A percentile compares a stretch with the other conserved stretches of the same genome.
Evolutionary conservation across 306 rosid species (phyloP).

Genomic region (Crataegus laevigata): DNA sequence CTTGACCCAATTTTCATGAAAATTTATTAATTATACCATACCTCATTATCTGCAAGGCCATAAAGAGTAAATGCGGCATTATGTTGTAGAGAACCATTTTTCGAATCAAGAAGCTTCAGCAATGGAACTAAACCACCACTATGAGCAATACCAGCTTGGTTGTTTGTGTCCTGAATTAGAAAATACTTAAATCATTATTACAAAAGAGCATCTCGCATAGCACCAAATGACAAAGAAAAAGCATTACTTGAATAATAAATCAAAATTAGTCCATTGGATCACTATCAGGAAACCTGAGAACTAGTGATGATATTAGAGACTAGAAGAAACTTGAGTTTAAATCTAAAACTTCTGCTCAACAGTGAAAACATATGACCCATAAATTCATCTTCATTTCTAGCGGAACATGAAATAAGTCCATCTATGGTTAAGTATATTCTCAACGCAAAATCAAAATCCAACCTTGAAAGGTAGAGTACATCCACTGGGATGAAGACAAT

Average conservation of each 20-base stretch:
- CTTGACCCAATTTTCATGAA: conserved; percentile 7
- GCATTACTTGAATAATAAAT: background rate
- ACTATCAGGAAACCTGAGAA: background rate
- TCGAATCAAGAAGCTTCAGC: conserved; percentile 94
- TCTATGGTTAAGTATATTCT: background rate
- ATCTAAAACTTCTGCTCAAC: background rate
- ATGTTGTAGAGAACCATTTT: conserved; percentile 97
- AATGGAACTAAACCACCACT: conserved; percentile 87
- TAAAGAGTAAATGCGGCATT: conserved; percentile 98
- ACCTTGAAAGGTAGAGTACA: background rate
- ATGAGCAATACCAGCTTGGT: conserved; percentile 97
- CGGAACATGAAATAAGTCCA: background rate
- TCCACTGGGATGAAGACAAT: background rate
- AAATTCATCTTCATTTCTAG: background rate
- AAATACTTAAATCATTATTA: background rate
- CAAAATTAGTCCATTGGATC: background rate
- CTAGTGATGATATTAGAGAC: background rate
- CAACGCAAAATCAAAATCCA: background rate
- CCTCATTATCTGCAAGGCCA: conserved; percentile 99
- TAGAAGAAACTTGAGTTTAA: background rate
- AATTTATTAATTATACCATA: conserved; percentile 21
- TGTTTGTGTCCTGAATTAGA: conserved; percentile 67
- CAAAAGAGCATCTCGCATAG: background rate
- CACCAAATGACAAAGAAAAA: background rate
- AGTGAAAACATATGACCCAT: background rate